These are phyloP conservation scores for Zasmidium citrigriseum DNA, from an alignment of 2,329 filamentous ascomycete genomes.

Conservation along the genomic window DNA sequence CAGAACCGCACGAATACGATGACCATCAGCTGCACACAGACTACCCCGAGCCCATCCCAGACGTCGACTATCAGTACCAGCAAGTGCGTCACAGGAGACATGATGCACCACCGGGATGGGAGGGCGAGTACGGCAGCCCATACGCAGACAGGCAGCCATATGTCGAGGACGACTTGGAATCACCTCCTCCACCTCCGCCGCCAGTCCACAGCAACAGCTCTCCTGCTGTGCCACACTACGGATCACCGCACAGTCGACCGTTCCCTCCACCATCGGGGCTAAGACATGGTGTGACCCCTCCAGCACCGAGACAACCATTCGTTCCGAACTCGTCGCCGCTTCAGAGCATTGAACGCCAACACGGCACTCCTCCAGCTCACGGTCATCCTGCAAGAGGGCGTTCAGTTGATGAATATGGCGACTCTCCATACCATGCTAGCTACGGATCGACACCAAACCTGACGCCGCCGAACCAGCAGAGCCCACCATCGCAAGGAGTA, in stretches of 20 bases:
- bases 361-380: constrained; percentile 26
- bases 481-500: constrained; percentile 25
- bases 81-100: constrained; percentile 28
- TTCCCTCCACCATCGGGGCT: constrained; percentile 19
- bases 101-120: constrained; percentile 30
- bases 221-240: constrained; percentile 30
- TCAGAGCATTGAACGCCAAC: constrained; percentile 31
- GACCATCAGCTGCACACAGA: constrained; percentile 30
- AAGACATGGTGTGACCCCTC: constrained; percentile 26
- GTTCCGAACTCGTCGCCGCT: constrained; percentile 31
- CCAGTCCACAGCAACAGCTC: constrained; percentile 40
- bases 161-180: constrained; percentile 23
- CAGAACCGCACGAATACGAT: constrained; percentile 46
- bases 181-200: constrained; percentile 32
- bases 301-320: constrained; percentile 27
- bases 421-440: constrained; percentile 32
- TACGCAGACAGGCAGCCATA: constrained; percentile 23
- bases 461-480: constrained; percentile 22
- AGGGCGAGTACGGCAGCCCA: constrained; percentile 29
- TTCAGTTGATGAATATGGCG: constrained; percentile 33
- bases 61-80: constrained; percentile 35
- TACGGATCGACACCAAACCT: constrained; percentile 30
- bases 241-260: constrained; percentile 14
- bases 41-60: constrained; percentile 35
- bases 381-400: constrained; percentile 25